These are phyloP conservation scores for Solanum tarapatanum DNA, from an alignment of 257 asterid species.

Conservation along the genomic window DNA sequence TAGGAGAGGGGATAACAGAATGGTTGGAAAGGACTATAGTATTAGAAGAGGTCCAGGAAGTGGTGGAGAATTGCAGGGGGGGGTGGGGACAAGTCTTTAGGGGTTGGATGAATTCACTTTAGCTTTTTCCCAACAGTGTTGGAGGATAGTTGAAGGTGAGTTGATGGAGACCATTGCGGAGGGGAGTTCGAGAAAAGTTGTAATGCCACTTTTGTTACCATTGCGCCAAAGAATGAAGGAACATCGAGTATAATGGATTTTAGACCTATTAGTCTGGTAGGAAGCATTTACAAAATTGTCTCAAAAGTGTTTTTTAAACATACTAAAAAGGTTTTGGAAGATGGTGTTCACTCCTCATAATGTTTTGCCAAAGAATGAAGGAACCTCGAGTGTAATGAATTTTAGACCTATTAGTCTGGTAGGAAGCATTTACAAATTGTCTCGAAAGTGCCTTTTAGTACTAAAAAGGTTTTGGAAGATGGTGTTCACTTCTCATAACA, in stretches of 20 bases:
- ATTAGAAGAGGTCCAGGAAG: not conserved
- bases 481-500: not conserved
- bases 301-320: not conserved
- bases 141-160: not conserved
- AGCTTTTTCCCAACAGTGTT: not conserved
- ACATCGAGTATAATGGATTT: not conserved
- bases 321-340: not conserved
- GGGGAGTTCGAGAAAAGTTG: not conserved
- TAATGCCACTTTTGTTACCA: not conserved
- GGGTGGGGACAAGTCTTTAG: not conserved
- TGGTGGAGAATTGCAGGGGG: not conserved
- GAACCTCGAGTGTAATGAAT: not conserved
- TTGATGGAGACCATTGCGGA: not conserved
- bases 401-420: not conserved
- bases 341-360: not conserved
- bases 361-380: not conserved
- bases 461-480: not conserved
- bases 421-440: not conserved
- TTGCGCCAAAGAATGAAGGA: not conserved
- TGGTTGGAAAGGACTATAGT: not conserved
- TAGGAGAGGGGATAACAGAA: not conserved
- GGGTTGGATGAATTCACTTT: not conserved
- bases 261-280: not conserved
- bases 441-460: not conserved
- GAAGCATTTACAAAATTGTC: not conserved